Evolutionary conservation across 139 green algal genomes (phyloP), one percentile per base, ranked within the genome.

Genomic region (Edaphochlamys debaryana): DNA sequence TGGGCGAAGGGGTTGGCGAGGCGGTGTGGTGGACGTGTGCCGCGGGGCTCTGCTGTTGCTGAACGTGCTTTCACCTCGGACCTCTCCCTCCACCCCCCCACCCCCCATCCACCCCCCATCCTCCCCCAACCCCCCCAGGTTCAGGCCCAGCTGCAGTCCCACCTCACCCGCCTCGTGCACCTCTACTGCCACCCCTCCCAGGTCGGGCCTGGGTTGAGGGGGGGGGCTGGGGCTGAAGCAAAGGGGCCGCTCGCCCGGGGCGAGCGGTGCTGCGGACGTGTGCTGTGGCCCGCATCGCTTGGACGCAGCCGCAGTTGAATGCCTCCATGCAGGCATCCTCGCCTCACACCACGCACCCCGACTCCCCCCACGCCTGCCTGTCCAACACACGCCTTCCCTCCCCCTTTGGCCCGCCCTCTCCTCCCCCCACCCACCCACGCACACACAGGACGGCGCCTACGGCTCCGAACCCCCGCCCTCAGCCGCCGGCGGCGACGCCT

Each of bases 381-480:
- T 29, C 11, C 27, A 63, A 22, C 54, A 32, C 9, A 17, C 7
- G n/a, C 4, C 5, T n/a, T 42, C 30, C 9, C 30, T 40, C 17
- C 23, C n/a, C 6, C 32, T 42, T 40, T 13, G 20, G 30, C 17
- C 13, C 15, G 4, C n/a, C 20, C 5, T 41, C 4, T 30, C 63
- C n/a, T 4, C 6, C 63, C 30, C 63, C 11, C 63, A 42, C n/a
- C 8, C 32, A 4, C 23, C 7, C 22, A 15, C 63, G n/a, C n/a
- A 22, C 63, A n/a, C 62, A 2, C 63, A 73, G 34, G 77, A 75
- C 77, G 77, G 77, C 34, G 68, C 48, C 64, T 67, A 58, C 45
- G 77, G 77, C 64, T 68, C 42, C 27, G 34, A 58, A 1, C 1
- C 52, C 0, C 40, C 36, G 4, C 36, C 62, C 0, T 36, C 40